phyloP scores from a whole-genome alignment of 139 green algal species.

The Medakamo hakoo region DNA sequence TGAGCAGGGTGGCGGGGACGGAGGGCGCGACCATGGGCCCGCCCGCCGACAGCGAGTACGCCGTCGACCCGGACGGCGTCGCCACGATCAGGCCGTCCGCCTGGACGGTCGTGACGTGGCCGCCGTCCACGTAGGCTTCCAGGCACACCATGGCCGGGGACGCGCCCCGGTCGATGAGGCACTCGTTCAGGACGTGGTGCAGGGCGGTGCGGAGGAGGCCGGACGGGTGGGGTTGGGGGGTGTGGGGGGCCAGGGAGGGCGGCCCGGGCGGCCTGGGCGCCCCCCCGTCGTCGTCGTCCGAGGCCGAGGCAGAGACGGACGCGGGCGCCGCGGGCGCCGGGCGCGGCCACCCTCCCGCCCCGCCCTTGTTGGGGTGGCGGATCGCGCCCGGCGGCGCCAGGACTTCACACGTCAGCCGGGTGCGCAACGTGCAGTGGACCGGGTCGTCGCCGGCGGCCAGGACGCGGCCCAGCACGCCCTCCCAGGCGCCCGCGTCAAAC shows the following conservation, averaged over 20 bases:
- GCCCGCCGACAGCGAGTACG: constrained; percentile 72
- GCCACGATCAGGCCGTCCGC: constrained; percentile 76
- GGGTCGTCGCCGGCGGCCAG: constrained; percentile 32
- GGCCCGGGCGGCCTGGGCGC: not conserved
- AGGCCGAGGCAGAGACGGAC: no score
- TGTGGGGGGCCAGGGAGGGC: not conserved
- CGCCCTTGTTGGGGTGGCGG: no score
- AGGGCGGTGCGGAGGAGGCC: constrained; percentile 28
- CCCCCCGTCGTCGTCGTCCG: no score
- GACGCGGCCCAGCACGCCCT: constrained; percentile 29
- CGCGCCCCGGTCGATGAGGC: constrained; percentile 48
- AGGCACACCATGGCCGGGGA: constrained; percentile 46
- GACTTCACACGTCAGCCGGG: constrained; percentile 58
- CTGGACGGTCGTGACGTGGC: constrained; percentile 55
- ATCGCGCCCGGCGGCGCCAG: not conserved
- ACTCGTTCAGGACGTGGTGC: constrained; percentile 74
- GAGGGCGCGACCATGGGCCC: constrained; percentile 71
- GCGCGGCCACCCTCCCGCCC: no score
- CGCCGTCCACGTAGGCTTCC: constrained; percentile 63
- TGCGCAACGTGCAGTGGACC: constrained; percentile 75
- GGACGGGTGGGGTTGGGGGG: constrained; percentile 10
- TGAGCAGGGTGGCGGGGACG: constrained; percentile 73
- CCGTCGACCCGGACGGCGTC: constrained; percentile 69
- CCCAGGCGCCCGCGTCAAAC: constrained; percentile 66
- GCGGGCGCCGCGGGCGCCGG: no score